phyloP scores from a whole-genome alignment of 352 stramenopile species.

The Phytophthora uliginosa region DNA sequence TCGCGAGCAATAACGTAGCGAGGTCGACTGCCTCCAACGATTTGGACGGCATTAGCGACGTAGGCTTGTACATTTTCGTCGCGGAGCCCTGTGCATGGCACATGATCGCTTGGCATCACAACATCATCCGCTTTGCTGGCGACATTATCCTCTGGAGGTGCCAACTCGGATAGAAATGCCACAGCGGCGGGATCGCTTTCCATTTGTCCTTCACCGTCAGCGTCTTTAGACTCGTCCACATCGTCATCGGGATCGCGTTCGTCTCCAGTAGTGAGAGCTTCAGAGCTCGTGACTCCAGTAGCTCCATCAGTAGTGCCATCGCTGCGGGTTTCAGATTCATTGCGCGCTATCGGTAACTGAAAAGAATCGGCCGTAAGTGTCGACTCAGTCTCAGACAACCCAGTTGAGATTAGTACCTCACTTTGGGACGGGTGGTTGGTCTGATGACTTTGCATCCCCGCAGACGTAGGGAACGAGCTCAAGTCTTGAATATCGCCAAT shows the following conservation, averaged over 20 bases:
- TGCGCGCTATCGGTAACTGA: conserved; percentile 4
- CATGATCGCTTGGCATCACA: conserved; percentile 41
- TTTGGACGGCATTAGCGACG: conserved; percentile 69
- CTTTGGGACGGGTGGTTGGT: conserved; percentile 1
- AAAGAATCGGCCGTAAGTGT: conserved; percentile 22
- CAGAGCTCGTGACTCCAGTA: conserved; percentile 2
- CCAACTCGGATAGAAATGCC: conserved; percentile 39
- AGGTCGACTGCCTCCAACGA: conserved; percentile 80
- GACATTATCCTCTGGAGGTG: conserved; percentile 13
- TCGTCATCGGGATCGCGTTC: conserved; percentile 9
- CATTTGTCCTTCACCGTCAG: conserved; percentile 22
- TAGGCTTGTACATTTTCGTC: conserved; percentile 74
- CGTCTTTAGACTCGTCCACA: conserved; percentile 16
- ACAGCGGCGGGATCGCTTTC: conserved; percentile 34
- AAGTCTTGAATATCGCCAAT: conserved; percentile 74
- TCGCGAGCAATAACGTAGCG: conserved; percentile 88
- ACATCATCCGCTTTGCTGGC: conserved; percentile 17
- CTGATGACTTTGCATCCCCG: conserved; percentile 28
- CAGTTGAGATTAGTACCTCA: conserved; percentile 6
- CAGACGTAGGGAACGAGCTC: conserved; percentile 47
- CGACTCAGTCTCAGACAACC: conserved; percentile 12
- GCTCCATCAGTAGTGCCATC: neutral
- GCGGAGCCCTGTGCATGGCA: conserved; percentile 72
- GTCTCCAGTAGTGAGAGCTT: neutral
- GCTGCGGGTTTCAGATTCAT: conserved; percentile 8